Conservation (phyloP, 78 protist species). For the Bigelowiella natans region DNA sequence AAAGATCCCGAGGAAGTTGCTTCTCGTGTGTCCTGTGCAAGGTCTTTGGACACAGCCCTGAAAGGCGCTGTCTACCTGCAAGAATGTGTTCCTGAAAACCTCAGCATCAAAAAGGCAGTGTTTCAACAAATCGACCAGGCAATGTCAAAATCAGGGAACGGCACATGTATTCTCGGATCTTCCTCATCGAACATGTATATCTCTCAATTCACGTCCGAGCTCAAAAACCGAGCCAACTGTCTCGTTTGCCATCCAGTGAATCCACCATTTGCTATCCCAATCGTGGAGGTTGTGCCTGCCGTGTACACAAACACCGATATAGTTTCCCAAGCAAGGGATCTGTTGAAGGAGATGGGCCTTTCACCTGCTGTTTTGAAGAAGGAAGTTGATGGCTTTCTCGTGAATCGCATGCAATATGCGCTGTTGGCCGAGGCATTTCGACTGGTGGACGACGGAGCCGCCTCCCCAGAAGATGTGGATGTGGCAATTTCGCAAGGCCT, state of each 20-base stretch:
- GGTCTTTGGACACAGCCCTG: not conserved
- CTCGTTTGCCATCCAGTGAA: not conserved
- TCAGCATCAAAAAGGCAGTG: too few relatives aligned
- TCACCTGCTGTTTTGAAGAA: not conserved
- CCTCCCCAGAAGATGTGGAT: not conserved
- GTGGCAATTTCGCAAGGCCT: conserved; percentile 4
- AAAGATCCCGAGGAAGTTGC: not conserved
- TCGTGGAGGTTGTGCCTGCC: not conserved
- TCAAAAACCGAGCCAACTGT: not conserved
- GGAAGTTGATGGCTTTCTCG: conserved; percentile 6
- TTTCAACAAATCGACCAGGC: too few relatives aligned
- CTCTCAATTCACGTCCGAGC: not conserved
- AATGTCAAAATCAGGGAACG: too few relatives aligned
- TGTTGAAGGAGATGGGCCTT: not conserved
- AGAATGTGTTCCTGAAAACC: not conserved
- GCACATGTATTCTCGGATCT: too few relatives aligned
- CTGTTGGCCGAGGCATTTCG: not conserved
- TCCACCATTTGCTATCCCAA: not conserved
- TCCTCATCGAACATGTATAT: not conserved
- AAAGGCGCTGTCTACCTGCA: not conserved
- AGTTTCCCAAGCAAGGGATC: not conserved
- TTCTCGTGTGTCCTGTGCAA: not conserved
- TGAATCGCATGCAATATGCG: conserved; percentile 7
- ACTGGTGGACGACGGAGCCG: not conserved
- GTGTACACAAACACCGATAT: not conserved